Percentiles rank a stretch among this genome's conserved stretches.
Evolutionary conservation across 2,329 filamentous ascomycete genomes (phyloP).

Genomic region (Juglanconis sp.): DNA sequence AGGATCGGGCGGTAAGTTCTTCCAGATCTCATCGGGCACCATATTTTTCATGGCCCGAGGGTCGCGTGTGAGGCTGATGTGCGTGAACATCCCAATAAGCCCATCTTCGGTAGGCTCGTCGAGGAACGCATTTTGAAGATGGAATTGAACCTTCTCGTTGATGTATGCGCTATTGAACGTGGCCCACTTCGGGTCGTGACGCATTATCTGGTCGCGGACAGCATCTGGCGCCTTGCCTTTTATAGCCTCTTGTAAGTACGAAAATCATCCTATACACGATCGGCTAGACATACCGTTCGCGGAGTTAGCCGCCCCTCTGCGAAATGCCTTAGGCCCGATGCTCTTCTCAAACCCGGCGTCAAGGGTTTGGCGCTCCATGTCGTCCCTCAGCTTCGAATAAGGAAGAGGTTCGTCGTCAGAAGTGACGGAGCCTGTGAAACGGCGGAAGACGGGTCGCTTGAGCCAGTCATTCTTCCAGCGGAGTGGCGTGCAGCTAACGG

Average conservation of each 20-base stretch:
- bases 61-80: conserved; percentile 27
- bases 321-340: conserved; percentile 13
- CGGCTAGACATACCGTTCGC: conserved; percentile 25
- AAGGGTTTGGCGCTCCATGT: conserved; percentile 26
- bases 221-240: conserved; percentile 24
- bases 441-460: conserved; percentile 26
- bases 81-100: conserved; percentile 21
- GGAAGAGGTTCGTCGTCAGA: conserved; percentile 19
- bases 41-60: conserved; percentile 27
- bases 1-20: conserved; percentile 22
- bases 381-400: conserved; percentile 26
- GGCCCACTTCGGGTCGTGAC: conserved; percentile 25
- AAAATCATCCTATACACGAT: too few species aligned
- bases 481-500: conserved; percentile 20
- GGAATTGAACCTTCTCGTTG: conserved; percentile 27
- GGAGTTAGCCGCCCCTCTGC: conserved; percentile 24
- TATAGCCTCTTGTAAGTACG: conserved; percentile 2
- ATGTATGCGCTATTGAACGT: conserved; percentile 29
- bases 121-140: conserved; percentile 29
- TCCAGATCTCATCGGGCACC: conserved; percentile 28
- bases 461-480: conserved; percentile 26
- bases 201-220: conserved; percentile 28
- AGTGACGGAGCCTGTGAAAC: conserved; percentile 1
- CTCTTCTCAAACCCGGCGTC: conserved; percentile 10
- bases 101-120: conserved; percentile 22